Evolutionary conservation across 78 protist genomes (phyloP).

Genomic region (Speleostelium caveatum): DNA sequence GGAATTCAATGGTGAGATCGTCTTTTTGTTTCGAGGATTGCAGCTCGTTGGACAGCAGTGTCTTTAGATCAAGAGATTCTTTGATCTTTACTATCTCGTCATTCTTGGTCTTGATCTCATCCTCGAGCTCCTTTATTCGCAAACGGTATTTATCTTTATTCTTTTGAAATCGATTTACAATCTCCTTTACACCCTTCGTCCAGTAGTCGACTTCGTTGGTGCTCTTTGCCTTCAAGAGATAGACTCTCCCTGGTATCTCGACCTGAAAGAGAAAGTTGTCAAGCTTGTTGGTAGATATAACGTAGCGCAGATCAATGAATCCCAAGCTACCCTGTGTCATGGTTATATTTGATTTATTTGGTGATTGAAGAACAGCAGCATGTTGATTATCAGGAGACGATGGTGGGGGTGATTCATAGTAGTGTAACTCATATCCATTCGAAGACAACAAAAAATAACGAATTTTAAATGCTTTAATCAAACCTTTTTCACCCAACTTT

Average conservation of each 20-base stretch:
- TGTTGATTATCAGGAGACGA: no score
- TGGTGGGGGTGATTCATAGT: conserved; percentile 48
- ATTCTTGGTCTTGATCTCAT: no score
- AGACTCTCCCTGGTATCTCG: conserved; percentile 41
- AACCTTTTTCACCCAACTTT: conserved; percentile 67
- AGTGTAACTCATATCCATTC: conserved; percentile 58
- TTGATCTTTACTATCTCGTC: no score
- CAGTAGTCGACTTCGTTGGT: conserved; percentile 40
- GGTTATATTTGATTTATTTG: not conserved
- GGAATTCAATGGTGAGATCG: not conserved
- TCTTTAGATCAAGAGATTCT: no score
- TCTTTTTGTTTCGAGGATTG: no score
- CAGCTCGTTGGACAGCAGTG: no score
- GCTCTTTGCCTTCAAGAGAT: conserved; percentile 24
- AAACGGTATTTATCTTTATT: not conserved
- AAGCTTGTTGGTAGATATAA: conserved; percentile 13
- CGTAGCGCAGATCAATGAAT: conserved; percentile 29
- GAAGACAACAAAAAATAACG: conserved; percentile 36
- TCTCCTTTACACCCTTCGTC: conserved; percentile 51
- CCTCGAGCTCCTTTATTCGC: no score
- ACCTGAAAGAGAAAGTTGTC: conserved; percentile 34
- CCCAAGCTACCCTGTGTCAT: conserved; percentile 6
- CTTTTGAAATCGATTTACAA: conserved; percentile 4
- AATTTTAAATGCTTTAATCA: conserved; percentile 31
- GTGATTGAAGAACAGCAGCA: not conserved